Conservation (phyloP, 2,329 filamentous ascomycete species). For the Dactylellina haptotyla region DNA sequence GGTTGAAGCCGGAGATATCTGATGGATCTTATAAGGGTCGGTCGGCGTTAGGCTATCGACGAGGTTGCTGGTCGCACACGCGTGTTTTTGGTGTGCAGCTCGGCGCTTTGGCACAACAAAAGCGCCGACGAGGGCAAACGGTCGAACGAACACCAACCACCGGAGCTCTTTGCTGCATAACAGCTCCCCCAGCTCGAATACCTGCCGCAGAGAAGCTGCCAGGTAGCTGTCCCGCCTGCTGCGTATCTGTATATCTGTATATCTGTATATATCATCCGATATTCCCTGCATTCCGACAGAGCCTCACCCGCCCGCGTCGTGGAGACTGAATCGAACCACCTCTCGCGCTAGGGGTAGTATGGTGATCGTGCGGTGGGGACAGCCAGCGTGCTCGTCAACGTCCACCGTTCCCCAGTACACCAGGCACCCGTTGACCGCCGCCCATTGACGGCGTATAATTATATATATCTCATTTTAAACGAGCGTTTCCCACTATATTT, state of each 20-base stretch:
- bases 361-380: background rate
- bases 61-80: background rate
- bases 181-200: too few relatives aligned
- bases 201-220: background rate
- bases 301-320: background rate
- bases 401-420: background rate
- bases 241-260: too few relatives aligned
- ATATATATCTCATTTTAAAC: background rate
- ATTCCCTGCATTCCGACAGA: background rate
- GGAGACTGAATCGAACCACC: background rate
- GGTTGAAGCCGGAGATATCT: conserved; percentile 41
- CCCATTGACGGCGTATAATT: conserved; percentile 1
- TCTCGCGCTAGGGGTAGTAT: background rate
- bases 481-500: background rate
- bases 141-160: too few relatives aligned
- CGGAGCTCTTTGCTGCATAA: too few relatives aligned
- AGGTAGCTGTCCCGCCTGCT: too few relatives aligned
- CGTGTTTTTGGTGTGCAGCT: too few relatives aligned
- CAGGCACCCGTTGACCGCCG: background rate
- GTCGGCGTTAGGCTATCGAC: conserved; percentile 21
- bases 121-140: too few relatives aligned
- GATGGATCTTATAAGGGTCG: background rate
- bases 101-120: too few relatives aligned
- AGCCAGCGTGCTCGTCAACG: background rate
- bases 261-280: background rate